These are phyloP conservation scores for Magnolia sinica DNA, from an alignment of 164 flowering plant species.

Conservation along the genomic window DNA sequence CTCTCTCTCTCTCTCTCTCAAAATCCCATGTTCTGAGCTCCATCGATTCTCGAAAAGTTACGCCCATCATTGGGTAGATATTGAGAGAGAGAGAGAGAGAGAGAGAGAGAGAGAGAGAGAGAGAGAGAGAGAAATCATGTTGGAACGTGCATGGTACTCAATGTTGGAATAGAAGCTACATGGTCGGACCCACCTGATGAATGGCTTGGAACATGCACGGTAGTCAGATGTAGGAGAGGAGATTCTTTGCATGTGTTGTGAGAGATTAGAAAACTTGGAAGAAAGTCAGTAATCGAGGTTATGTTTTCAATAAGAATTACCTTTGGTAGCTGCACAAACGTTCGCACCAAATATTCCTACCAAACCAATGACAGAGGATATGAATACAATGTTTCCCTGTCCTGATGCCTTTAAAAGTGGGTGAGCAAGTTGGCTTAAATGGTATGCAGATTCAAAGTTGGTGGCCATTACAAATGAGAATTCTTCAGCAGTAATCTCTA, in stretches of 20 bases:
- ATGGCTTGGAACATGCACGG: background rate
- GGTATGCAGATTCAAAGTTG: constrained; percentile 47
- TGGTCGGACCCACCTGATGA: background rate
- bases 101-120: too few species aligned
- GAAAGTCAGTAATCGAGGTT: background rate
- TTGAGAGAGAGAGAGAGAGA: too few species aligned
- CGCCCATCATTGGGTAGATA: too few species aligned
- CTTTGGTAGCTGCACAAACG: constrained; percentile 43
- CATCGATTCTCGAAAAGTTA: too few species aligned
- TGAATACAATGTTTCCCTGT: constrained; percentile 40
- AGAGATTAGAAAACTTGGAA: background rate
- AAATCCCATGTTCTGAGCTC: too few species aligned
- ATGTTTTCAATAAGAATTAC: constrained; percentile 13
- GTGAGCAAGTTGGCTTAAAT: constrained; percentile 51
- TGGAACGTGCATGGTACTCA: too few species aligned
- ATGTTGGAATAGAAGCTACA: too few species aligned
- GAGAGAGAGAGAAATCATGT: too few species aligned
- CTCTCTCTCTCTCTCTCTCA: too few species aligned
- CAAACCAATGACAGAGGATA: constrained; percentile 41
- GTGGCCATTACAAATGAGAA: constrained; percentile 31
- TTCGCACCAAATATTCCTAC: constrained; percentile 19
- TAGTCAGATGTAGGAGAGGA: background rate
- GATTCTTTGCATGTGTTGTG: background rate
- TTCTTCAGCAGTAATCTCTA: constrained; percentile 41
- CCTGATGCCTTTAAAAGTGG: constrained; percentile 53